Base-by-base conservation (phyloP, 345 rosid species). In the Euphorbia lathyris region DNA sequence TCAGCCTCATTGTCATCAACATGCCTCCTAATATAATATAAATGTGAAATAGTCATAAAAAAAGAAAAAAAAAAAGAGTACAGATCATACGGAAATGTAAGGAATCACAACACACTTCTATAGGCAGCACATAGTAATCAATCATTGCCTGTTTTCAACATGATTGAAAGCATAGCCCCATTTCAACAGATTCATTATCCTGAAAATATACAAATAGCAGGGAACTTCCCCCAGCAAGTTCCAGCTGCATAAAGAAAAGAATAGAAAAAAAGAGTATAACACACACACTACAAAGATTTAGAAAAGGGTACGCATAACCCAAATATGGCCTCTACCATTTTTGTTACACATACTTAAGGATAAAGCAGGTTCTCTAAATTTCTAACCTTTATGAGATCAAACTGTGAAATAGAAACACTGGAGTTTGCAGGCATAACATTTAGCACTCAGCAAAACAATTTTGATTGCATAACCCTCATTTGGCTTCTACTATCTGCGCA, bases 1-100 rank as follows among this genome's bases (percentile, higher is more conserved):
- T 76, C 79, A 8, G 75, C 81, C 65, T 82, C 86, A 70, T 78
- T 67, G 62, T 79, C 80, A 53, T 83, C 84, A 48, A 78, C 74
- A 40, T 29, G 68, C 72, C 69, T 79, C 62, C 67, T 73, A 23
- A 23, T 58, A 43, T 3, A 58, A 59, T 22, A 43, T 6, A 29
- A 11, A 36, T 13, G 26, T 8, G 4, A 38, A 14, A 63, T 69
- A 58, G 62, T 47, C 43, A 67, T 58, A 71, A 50, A 68, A 12
- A 50, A 66, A 1, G 10, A 61, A 16, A 23, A 38, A 12, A n/a
- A n/a, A n/a, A n/a, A n/a, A n/a, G n/a, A n/a, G n/a, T n/a, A n/a
- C n/a, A n/a, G 8, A 62, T 62, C 50, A 20, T 10, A 60, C 47
- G 38, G 9, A 36, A 3, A 34, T 32, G 23, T 0, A 20, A 3